phyloP scores from a whole-genome alignment of 176 grass and related monocot genomes.

The Rhynchospora pubera region DNA sequence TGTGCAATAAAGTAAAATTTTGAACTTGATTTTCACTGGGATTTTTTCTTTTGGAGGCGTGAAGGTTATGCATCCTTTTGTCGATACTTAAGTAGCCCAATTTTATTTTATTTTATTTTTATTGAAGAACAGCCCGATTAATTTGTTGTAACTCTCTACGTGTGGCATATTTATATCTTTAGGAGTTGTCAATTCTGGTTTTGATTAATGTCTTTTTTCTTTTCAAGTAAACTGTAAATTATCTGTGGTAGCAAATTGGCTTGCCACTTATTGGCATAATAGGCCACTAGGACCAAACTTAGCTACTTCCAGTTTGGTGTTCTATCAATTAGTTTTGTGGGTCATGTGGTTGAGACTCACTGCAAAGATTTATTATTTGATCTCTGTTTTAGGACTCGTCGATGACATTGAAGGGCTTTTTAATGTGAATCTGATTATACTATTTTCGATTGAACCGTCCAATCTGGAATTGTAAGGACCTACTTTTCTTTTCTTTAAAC shows the following conservation, averaged over 20 bases:
- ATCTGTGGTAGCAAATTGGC: neutral
- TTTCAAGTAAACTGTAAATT: neutral
- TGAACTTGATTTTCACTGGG: neutral
- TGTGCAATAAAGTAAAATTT: neutral
- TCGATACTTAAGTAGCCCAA: neutral
- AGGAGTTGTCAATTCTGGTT: too few species aligned
- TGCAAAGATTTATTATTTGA: neutral
- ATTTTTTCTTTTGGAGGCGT: neutral
- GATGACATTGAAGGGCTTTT: too few species aligned
- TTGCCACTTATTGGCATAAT: neutral
- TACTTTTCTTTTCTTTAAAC: too few species aligned
- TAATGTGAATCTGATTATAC: too few species aligned
- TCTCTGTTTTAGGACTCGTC: neutral
- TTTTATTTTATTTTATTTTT: too few species aligned
- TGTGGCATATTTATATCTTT: too few species aligned
- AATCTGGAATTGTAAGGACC: too few species aligned
- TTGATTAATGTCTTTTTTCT: neutral
- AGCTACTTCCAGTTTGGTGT: neutral
- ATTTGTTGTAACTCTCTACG: too few species aligned
- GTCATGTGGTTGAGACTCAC: neutral
- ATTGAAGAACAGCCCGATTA: too few species aligned
- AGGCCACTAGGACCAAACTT: neutral
- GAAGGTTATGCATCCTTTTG: neutral
- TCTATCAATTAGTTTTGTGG: neutral
- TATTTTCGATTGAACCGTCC: too few species aligned